These are phyloP conservation scores for Fusarium sp. DNA, from an alignment of 2,329 filamentous ascomycete species.

Conservation along the genomic window DNA sequence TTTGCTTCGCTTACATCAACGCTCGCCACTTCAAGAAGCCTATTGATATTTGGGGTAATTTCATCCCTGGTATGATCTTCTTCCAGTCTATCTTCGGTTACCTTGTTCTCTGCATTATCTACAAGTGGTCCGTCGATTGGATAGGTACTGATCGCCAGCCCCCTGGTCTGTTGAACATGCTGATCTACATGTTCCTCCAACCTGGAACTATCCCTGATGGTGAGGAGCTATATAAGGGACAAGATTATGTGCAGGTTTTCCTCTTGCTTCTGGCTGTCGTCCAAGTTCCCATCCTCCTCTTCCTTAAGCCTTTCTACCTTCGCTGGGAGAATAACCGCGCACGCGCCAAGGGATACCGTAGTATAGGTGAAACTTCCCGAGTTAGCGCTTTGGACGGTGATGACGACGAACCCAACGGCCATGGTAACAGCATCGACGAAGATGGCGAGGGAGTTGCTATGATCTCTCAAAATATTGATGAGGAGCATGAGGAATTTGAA, in stretches of 20 bases:
- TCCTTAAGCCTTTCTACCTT: constrained; percentile 96
- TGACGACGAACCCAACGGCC: constrained; percentile 67
- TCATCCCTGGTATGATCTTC: constrained; percentile 98
- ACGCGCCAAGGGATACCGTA: constrained; percentile 88
- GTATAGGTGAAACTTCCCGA: constrained; percentile 87
- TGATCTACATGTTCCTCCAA: constrained; percentile 99
- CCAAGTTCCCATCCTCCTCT: constrained; percentile 90
- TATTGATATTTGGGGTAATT: constrained; percentile 97
- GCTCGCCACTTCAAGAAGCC: constrained; percentile 93
- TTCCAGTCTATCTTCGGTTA: constrained; percentile 99
- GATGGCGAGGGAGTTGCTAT: constrained; percentile 87
- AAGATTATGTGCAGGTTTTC: constrained; percentile 78
- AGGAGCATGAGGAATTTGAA: constrained; percentile 96
- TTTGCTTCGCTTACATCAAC: constrained; percentile 93
- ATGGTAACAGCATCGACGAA: constrained; percentile 68
- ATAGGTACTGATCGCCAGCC: constrained; percentile 69
- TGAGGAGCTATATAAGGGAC: constrained; percentile 80
- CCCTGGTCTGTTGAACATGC: constrained; percentile 95
- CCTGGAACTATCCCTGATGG: constrained; percentile 74
- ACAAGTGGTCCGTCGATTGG: constrained; percentile 98
- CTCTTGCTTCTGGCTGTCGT: constrained; percentile 83
- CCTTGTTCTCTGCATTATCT: constrained; percentile 90
- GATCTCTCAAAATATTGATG: constrained; percentile 86
- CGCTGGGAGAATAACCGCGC: constrained; percentile 93
- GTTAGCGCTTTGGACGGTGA: constrained; percentile 93